Evolutionary conservation across 768 basidiomycete species (phyloP), one percentile per base, ranked within the genome.

Genomic region (Cubamyces lactineus): DNA sequence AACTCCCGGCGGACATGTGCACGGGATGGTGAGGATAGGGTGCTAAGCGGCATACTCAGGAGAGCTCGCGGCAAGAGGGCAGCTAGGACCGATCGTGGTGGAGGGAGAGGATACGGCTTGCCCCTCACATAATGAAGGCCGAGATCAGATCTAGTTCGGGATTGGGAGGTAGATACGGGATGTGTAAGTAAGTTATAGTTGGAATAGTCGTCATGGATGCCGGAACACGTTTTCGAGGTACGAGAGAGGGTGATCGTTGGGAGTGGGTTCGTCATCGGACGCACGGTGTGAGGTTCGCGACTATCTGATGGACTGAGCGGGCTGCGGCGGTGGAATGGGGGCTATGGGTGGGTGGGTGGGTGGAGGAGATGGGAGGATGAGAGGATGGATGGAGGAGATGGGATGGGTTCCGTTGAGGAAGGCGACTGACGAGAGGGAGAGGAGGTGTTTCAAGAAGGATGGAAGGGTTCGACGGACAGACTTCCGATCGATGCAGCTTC

Each of bases 401-500:
- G 21, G 26, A 23, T 49, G 48, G 28, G 5, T 34, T 53, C 38
- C 38, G 51, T 34, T 12, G 50, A 51, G 50, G 13, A 34, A 39
- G 50, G 50, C 17, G 19, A 23, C 15, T 53, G 34, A 23, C 24
- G 19, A 40, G 41, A 39, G n/a, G 24, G 28, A 9, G 2, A 16
- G 53, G 23, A 42, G 12, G 50, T 63, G 62, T 66, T 60, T 60
- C 65, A 63, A 55, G 64, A 55, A 26, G 26, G 15, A 26, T 26
- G 47, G 52, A 54, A 46, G 57, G 46, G 47, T 50, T 42, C 42
- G 39, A 57, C 15, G 19, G 15, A 21, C 11, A 38, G 28, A 15
- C 46, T 67, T 60, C 62, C 49, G 61, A 64, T 64, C 53, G 63
- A 64, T 63, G 51, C 39, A 53, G 59, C 47, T 39, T 57, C 56